Percentiles rank a stretch among this genome's conserved stretches.
Conservation (phyloP, 2,329 filamentous ascomycete genomes). For the Clathrospora elynae region DNA sequence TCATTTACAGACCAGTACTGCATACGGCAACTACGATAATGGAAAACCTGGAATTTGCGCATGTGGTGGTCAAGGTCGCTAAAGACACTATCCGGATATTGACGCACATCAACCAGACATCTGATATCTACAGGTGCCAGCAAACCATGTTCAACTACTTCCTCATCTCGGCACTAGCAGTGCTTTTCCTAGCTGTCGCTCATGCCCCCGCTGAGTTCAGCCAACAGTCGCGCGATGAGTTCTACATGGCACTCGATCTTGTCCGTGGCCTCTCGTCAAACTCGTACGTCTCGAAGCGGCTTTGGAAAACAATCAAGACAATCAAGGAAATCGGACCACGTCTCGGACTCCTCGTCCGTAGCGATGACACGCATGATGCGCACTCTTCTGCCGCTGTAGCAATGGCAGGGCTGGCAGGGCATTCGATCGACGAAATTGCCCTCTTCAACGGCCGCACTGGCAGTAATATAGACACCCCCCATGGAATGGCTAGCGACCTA, state of each 20-base stretch:
- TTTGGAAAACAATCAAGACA: constrained; percentile 74
- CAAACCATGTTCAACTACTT: constrained; percentile 84
- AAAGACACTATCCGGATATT: constrained; percentile 77
- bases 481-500: constrained; percentile 66
- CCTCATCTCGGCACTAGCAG: constrained; percentile 73
- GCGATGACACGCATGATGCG: constrained; percentile 56
- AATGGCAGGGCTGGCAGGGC: constrained; percentile 68
- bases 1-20: constrained; percentile 84
- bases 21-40: constrained; percentile 84
- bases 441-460: constrained; percentile 53
- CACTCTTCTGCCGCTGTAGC: constrained; percentile 67
- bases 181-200: constrained; percentile 75
- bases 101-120: constrained; percentile 71
- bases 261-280: constrained; percentile 73
- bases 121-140: constrained; percentile 71
- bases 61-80: constrained; percentile 73
- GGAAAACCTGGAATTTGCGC: constrained; percentile 73
- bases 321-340: constrained; percentile 74
- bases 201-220: constrained; percentile 76
- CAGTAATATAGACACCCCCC: constrained; percentile 55
- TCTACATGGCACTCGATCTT: constrained; percentile 77
- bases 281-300: constrained; percentile 71
- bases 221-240: constrained; percentile 71
- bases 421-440: constrained; percentile 63
- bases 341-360: constrained; percentile 63